These are phyloP conservation scores for Pinus tabuliformis DNA, from an alignment of 75 land plant species.

Conservation along the genomic window DNA sequence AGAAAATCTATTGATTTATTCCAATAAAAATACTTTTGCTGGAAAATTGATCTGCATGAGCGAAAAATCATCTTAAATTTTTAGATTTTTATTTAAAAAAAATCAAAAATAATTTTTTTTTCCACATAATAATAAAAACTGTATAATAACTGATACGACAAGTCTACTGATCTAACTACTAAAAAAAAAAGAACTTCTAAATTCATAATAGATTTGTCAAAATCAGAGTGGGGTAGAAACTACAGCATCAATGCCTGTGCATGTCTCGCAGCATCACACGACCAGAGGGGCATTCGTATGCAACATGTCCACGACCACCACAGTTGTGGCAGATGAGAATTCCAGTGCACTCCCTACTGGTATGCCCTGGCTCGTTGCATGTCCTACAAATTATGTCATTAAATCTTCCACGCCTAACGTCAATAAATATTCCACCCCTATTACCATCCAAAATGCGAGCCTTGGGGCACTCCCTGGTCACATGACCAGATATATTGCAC, in stretches of 20 bases:
- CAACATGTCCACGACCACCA: conserved; percentile 70
- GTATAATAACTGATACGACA: too few species aligned
- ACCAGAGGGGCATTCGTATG: conserved; percentile 86
- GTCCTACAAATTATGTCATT: conserved; percentile 63
- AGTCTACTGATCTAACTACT: too few species aligned
- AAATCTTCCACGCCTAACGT: conserved; percentile 24
- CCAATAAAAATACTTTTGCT: too few species aligned
- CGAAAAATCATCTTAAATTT: too few species aligned
- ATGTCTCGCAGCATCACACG: conserved; percentile 65
- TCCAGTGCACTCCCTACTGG: conserved; percentile 73
- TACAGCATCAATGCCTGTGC: conserved; percentile 39
- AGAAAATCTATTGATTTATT: too few species aligned
- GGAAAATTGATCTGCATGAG: too few species aligned
- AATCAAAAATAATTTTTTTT: too few species aligned
- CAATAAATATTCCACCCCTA: conserved; percentile 11
- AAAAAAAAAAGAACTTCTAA: too few species aligned
- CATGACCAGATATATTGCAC: conserved; percentile 87
- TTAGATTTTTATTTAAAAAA: too few species aligned
- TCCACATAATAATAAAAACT: too few species aligned
- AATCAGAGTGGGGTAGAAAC: neutral
- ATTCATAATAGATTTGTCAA: too few species aligned
- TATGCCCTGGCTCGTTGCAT: conserved; percentile 87
- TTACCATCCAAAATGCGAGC: conserved; percentile 23
- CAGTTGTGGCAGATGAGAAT: conserved; percentile 74
- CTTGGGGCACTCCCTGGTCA: conserved; percentile 87